phyloP scores from a whole-genome alignment of 2,329 filamentous ascomycete species.

The Fusarium sp. region DNA sequence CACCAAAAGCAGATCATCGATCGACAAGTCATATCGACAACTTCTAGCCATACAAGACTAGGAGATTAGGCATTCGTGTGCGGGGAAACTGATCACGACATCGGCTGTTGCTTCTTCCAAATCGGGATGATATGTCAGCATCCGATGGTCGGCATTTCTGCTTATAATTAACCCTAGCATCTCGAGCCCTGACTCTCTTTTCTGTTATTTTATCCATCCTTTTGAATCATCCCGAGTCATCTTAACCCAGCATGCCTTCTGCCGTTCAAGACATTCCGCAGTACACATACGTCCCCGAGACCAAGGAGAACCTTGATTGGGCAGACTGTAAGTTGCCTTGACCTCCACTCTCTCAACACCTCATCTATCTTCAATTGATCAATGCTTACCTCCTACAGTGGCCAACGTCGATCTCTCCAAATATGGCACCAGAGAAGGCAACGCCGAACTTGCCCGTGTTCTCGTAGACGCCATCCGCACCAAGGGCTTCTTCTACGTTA shows the following conservation, averaged over 20 bases:
- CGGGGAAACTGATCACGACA: slow-evolving; percentile 9
- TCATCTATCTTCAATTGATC: too few species aligned
- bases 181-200: not conserved
- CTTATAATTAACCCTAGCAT: not conserved
- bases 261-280: slow-evolving; percentile 45
- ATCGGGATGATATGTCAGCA: not conserved
- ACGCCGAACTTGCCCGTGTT: slow-evolving; percentile 41
- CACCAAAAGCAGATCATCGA: not conserved
- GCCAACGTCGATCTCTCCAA: slow-evolving; percentile 48
- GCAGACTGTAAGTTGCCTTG: slow-evolving; percentile 44
- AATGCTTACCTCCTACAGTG: slow-evolving; percentile 31
- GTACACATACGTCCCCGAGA: slow-evolving; percentile 50
- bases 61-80: not conserved
- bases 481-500: slow-evolving; percentile 53
- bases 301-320: slow-evolving; percentile 51
- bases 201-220: not conserved
- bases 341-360: too few species aligned
- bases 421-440: slow-evolving; percentile 47
- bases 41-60: not conserved
- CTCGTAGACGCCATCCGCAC: slow-evolving; percentile 49
- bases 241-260: slow-evolving; percentile 44
- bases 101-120: slow-evolving; percentile 21
- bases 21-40: not conserved
- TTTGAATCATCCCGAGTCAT: not conserved
- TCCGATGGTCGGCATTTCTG: not conserved